Conservation (phyloP, 176 grass and related monocot genomes). For the Pontederia paniculata region DNA sequence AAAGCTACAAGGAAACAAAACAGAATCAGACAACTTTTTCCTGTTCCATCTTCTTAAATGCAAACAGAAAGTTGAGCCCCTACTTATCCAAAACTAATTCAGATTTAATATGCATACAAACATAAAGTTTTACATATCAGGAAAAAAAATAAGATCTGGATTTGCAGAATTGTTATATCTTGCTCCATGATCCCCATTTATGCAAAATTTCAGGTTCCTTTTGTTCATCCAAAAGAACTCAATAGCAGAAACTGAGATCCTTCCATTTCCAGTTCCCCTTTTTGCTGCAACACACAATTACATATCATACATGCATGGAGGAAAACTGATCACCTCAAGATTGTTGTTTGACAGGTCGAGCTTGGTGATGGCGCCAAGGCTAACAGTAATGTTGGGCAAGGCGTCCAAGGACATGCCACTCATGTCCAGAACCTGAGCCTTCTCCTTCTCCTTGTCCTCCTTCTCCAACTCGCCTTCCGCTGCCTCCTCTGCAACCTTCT, state of each 20-base stretch:
- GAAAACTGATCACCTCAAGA: slow-evolving; percentile 54
- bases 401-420: slow-evolving; percentile 63
- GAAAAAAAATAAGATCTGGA: too few species aligned
- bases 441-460: slow-evolving; percentile 18
- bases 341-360: slow-evolving; percentile 95
- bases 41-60: too few species aligned
- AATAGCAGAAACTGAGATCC: neutral
- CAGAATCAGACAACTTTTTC: too few species aligned
- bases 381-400: slow-evolving; percentile 54
- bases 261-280: too few species aligned
- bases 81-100: too few species aligned
- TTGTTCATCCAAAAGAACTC: neutral
- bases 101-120: too few species aligned
- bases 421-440: slow-evolving; percentile 51
- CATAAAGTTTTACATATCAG: too few species aligned
- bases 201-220: too few species aligned
- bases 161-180: too few species aligned
- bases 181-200: too few species aligned
- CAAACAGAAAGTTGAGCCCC: too few species aligned
- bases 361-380: slow-evolving; percentile 55
- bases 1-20: too few species aligned
- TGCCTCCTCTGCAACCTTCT: neutral
- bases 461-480: slow-evolving; percentile 21
- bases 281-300: slow-evolving; percentile 7
- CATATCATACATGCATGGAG: neutral